Base-by-base conservation (phyloP, 176 grass and related monocot species). In the Cymbopogon citratus region DNA sequence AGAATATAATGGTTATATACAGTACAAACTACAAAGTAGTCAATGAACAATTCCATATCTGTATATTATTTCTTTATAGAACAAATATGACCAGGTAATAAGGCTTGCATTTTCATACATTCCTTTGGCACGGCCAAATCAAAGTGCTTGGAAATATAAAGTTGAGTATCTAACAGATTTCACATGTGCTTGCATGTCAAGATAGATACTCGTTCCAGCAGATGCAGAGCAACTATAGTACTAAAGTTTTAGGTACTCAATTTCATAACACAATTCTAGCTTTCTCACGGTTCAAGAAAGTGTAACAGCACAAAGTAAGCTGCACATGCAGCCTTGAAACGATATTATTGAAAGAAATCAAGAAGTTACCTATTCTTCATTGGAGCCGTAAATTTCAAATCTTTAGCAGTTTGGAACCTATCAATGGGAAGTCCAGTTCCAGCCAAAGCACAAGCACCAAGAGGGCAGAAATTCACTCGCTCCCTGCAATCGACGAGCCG, bases 401-500 rank as follows among this genome's bases (percentile, higher is more conserved):
- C 92, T 71, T 91, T 80, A 74, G 92, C 89, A 25, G 92, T 98
- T 75, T 89, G 84, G 40, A 98, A 98, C 82, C 92, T 87, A 89
- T 98, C 86, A 29, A 98, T 98, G 65, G 95, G 88, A 79, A 98
- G 95, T 18, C 95, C 92, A 39, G 95, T 98, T 75, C 95, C 95
- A 87, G 95, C 95, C 86, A 98, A 86, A 78, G 95, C 95, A 89
- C 95, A 94, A 83, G 92, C 95, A 84, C 95, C 95, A 48, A 98
- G 86, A 71, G 95, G 95, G 35, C 92, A 98, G 74, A 94, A 94
- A 81, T 98, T 98, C 81, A 98, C 66, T 28, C 88, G 71, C 74
- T 94, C 92, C 84, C 93, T 92, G 86, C 95, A 98, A 74, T 94
- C 88, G 35, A 91, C 79, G 46, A 98, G 78, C 57, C 95, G 86